Evolutionary conservation across 129 eudicot genomes (phyloP).

Genomic region (Flaveria sonorensis): DNA sequence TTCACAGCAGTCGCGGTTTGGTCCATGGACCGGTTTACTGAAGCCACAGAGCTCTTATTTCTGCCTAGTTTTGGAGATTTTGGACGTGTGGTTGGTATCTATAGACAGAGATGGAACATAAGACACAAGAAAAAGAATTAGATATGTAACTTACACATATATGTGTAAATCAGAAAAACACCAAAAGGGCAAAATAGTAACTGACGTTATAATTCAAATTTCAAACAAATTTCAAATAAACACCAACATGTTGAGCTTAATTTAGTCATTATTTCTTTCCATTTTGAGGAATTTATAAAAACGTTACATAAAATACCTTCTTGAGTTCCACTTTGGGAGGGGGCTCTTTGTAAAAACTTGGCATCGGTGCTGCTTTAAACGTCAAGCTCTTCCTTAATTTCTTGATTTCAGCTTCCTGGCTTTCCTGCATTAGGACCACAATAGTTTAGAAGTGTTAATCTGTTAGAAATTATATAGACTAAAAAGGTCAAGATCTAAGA

Average conservation of each 20-base stretch:
- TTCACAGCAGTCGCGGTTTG: not conserved
- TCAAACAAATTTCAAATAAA: not conserved
- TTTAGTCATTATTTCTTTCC: not conserved
- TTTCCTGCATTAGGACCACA: conserved; percentile 58
- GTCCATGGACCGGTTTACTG: conserved; percentile 25
- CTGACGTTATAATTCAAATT: not conserved
- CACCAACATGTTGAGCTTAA: not conserved
- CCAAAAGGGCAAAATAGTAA: conserved; percentile 10
- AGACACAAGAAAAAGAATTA: not conserved
- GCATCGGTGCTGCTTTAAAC: conserved; percentile 91
- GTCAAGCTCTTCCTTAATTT: conserved; percentile 74
- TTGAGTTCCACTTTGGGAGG: conserved; percentile 81
- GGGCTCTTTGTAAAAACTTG: conserved; percentile 86
- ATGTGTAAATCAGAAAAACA: not conserved
- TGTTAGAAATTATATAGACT: not conserved
- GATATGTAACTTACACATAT: not conserved
- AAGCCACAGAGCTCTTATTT: conserved; percentile 35
- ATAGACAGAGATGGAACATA: not conserved
- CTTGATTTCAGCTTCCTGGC: conserved; percentile 80
- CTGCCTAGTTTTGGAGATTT: conserved; percentile 45
- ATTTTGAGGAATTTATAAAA: not conserved
- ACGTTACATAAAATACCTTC: conserved; percentile 51
- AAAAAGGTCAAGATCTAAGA: conserved; percentile 25
- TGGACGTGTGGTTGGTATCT: conserved; percentile 40
- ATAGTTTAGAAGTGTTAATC: conserved; percentile 7